Conservation (phyloP, 331 rosid genomes). For the Pyrus hybrid region DNA sequence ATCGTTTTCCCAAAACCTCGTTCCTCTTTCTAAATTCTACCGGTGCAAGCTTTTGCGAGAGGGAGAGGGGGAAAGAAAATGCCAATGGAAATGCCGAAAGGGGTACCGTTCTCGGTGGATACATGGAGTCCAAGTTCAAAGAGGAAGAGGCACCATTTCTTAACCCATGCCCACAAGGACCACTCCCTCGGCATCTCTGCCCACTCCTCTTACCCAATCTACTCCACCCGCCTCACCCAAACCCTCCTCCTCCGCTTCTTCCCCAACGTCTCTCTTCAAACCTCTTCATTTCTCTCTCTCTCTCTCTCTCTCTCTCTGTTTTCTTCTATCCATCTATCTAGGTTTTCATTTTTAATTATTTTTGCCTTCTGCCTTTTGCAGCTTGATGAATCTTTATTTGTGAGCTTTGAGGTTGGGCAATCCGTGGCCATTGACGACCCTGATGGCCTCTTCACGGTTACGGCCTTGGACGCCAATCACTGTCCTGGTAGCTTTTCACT, state of each 20-base stretch:
- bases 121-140: slow-evolving; percentile 55
- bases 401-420: slow-evolving; percentile 44
- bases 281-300: background rate
- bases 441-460: slow-evolving; percentile 45
- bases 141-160: slow-evolving; percentile 59
- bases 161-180: slow-evolving; percentile 79
- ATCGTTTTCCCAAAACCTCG: too few relatives aligned
- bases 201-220: slow-evolving; percentile 47
- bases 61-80: slow-evolving; percentile 11
- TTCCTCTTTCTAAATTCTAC: too few relatives aligned
- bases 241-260: slow-evolving; percentile 40
- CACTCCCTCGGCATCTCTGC: slow-evolving; percentile 48
- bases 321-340: background rate
- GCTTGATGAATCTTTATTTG: slow-evolving; percentile 47
- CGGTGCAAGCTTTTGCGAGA: background rate
- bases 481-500: slow-evolving; percentile 47
- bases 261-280: slow-evolving; percentile 27
- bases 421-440: slow-evolving; percentile 43
- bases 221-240: slow-evolving; percentile 54
- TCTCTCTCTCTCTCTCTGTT: too few relatives aligned
- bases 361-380: slow-evolving; percentile 7
- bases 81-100: slow-evolving; percentile 81
- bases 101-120: slow-evolving; percentile 80
- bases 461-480: slow-evolving; percentile 77
- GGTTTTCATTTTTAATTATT: background rate